phyloP scores from a whole-genome alignment of 208 protist species.

The Trypanosoma cruzi region DNA sequence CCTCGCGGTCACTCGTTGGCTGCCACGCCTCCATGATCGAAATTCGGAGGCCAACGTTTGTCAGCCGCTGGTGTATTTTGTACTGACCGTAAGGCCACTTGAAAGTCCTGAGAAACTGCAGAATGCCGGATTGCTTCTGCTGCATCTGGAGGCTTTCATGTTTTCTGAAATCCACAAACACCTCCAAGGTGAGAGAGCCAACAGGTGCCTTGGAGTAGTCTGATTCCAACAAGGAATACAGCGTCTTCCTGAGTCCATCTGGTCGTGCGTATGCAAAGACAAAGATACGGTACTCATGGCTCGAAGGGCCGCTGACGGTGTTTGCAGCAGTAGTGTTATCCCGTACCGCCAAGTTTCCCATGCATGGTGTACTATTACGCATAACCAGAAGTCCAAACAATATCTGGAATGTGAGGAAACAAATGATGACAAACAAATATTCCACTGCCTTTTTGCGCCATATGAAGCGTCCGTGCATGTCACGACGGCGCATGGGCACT shows the following conservation, averaged over 20 bases:
- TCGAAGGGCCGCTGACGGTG: not conserved
- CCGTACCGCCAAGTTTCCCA: not conserved
- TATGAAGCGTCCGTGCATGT: not conserved
- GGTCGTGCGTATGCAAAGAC: constrained; percentile 25
- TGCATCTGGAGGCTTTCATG: not conserved
- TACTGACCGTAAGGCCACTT: constrained; percentile 48
- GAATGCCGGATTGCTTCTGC: constrained; percentile 3
- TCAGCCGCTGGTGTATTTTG: constrained; percentile 36
- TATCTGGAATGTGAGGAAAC: not conserved
- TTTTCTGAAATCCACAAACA: constrained; percentile 26
- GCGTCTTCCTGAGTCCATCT: constrained; percentile 11
- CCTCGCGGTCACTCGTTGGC: constrained; percentile 49
- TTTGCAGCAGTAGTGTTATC: not conserved
- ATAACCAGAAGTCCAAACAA: not conserved
- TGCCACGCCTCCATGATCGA: constrained; percentile 55
- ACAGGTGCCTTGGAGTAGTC: constrained; percentile 18
- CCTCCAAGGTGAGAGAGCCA: constrained; percentile 5
- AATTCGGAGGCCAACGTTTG: constrained; percentile 18
- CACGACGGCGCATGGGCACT: not conserved
- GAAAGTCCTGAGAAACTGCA: constrained; percentile 26
- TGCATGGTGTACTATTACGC: not conserved
- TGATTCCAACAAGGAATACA: constrained; percentile 4
- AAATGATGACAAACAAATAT: not conserved
- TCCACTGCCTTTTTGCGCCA: not conserved
- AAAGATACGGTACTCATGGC: constrained; percentile 5